A percentile compares a stretch with the other conserved stretches of the same genome.
phyloP scores from a whole-genome alignment of 163 green algal species.

The Volvox carteri region DNA sequence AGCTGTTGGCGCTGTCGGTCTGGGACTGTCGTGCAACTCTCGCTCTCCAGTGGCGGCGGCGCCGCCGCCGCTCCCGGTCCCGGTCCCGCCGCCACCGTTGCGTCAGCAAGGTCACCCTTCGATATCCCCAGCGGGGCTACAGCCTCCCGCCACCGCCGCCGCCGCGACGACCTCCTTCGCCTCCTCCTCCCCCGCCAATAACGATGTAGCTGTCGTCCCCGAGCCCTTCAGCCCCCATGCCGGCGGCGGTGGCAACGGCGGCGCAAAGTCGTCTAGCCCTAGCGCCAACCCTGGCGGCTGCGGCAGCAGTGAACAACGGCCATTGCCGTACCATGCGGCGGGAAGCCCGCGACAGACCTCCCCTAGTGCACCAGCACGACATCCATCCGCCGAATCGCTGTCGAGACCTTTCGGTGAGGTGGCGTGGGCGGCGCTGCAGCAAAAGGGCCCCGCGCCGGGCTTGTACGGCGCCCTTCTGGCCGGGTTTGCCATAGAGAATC shows the following conservation, averaged over 20 bases:
- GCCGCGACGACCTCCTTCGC: no score
- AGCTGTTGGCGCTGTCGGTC: no score
- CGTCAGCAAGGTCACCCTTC: no score
- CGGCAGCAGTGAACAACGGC: neutral
- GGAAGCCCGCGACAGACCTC: neutral
- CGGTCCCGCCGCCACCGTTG: no score
- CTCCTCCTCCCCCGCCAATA: no score
- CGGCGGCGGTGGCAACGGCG: neutral
- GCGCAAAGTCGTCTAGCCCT: no score
- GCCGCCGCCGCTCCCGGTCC: neutral
- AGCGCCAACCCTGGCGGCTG: neutral
- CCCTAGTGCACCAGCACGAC: neutral
- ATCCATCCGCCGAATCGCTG: neutral
- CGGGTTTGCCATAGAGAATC: neutral
- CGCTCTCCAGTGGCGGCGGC: neutral
- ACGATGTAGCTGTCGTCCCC: no score
- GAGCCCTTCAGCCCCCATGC: no score
- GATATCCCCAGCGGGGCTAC: no score
- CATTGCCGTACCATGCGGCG: neutral
- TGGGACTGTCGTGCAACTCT: no score
- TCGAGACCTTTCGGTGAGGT: neutral
- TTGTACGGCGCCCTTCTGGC: slow-evolving; percentile 35
- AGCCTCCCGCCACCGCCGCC: no score
- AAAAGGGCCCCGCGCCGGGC: neutral
- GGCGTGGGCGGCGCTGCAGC: neutral